Conservation (phyloP, 2,329 filamentous ascomycete genomes). For the Blastomyces emzantsi region DNA sequence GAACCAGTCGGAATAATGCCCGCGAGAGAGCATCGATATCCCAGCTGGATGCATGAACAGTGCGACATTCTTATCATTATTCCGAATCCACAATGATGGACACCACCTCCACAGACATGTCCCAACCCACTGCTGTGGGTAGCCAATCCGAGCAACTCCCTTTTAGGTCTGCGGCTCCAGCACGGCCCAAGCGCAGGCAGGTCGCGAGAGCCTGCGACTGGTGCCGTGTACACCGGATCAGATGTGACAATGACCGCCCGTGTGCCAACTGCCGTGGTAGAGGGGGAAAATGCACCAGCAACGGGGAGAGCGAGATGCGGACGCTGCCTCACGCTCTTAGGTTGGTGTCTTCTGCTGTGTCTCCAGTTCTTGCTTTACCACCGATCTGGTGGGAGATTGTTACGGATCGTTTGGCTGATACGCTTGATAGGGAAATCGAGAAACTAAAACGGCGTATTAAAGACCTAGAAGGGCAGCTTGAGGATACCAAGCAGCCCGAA, state of each 20-base stretch:
- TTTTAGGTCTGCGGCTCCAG: neutral
- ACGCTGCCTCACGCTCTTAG: constrained; percentile 10
- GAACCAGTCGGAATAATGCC: neutral
- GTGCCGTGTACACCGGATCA: constrained; percentile 23
- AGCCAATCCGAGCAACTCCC: neutral
- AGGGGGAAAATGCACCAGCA: constrained; percentile 19
- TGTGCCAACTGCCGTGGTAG: constrained; percentile 21
- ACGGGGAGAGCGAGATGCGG: constrained; percentile 2
- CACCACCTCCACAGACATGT: neutral
- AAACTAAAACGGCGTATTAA: constrained; percentile 28
- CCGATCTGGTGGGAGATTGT: neutral
- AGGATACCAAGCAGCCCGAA: constrained; percentile 17
- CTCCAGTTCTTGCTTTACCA: neutral
- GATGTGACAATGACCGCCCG: constrained; percentile 22
- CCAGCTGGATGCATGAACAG: neutral
- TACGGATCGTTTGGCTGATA: neutral
- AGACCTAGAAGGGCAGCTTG: constrained; percentile 29
- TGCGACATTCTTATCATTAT: neutral
- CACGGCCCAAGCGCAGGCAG: constrained; percentile 17
- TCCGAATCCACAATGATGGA: neutral
- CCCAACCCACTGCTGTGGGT: neutral
- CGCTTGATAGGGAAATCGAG: constrained; percentile 18
- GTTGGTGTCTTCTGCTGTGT: neutral
- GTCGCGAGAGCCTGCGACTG: constrained; percentile 23
- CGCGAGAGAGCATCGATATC: neutral